These are phyloP conservation scores for Cladosporium sp. DNA, from an alignment of 2,329 filamentous ascomycete genomes.

Conservation along the genomic window DNA sequence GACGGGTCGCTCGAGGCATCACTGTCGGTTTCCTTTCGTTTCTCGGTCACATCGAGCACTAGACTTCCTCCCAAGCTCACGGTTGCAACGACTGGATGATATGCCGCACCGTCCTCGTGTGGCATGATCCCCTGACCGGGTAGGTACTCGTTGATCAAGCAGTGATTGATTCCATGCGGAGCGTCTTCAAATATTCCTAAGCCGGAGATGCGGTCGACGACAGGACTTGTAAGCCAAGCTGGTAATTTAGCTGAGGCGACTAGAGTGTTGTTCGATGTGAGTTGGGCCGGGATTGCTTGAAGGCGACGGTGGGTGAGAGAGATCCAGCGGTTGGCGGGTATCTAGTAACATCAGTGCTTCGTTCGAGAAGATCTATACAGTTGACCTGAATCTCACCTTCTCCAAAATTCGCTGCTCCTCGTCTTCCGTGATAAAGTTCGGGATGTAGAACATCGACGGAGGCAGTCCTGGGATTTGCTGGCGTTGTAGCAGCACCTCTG, in stretches of 20 bases:
- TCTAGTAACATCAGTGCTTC: slow-evolving; percentile 27
- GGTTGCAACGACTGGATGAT: slow-evolving; percentile 84
- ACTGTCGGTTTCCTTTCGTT: slow-evolving; percentile 29
- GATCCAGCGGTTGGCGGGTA: slow-evolving; percentile 66
- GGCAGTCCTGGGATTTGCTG: slow-evolving; percentile 46
- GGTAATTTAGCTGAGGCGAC: slow-evolving; percentile 65
- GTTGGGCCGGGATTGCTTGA: slow-evolving; percentile 82
- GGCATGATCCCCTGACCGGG: slow-evolving; percentile 94
- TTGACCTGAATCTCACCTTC: slow-evolving; percentile 54
- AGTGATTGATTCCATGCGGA: slow-evolving; percentile 83
- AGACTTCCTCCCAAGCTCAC: slow-evolving; percentile 76
- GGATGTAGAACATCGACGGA: slow-evolving; percentile 72
- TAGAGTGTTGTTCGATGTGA: slow-evolving; percentile 70
- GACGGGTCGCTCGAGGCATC: slow-evolving; percentile 9
- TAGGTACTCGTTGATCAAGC: slow-evolving; percentile 87
- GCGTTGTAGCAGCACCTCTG: slow-evolving; percentile 8
- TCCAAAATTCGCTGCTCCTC: slow-evolving; percentile 69
- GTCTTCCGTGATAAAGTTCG: slow-evolving; percentile 72
- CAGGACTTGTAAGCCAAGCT: slow-evolving; percentile 66
- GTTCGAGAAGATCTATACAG: neutral
- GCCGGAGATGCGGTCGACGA: slow-evolving; percentile 55
- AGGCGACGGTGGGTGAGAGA: slow-evolving; percentile 82
- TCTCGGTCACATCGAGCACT: slow-evolving; percentile 68
- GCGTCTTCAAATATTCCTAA: slow-evolving; percentile 56
- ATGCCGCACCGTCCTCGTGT: slow-evolving; percentile 88